Evolutionary conservation across 805 yeast species (phyloP), one percentile per base, ranked within the genome.

Genomic region (Suhomyces xylopsoci): DNA sequence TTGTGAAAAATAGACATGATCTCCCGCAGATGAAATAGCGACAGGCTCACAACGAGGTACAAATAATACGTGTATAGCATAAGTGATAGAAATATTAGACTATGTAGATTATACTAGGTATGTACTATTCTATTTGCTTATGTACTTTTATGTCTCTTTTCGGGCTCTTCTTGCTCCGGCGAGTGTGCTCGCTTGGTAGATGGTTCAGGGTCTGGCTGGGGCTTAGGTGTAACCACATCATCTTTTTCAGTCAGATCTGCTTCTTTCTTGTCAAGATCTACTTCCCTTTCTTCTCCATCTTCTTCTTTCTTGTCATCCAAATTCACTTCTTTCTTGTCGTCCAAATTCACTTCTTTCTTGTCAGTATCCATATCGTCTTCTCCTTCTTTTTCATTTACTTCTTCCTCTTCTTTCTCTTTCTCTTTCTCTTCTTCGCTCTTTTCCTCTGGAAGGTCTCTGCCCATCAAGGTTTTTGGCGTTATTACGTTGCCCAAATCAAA

Each of bases 401-500:
- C 52, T 3, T 25, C 30, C 5, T 49, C 50, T 19, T 41, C 53
- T 24, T 15, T 48, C 46, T 49, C 50, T 36, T 41, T 49, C 8
- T 32, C 51, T 5, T 53, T 55, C 26, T 46, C 41, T n/a, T 46
- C 53, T 20, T 19, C 48, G 44, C 46, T 49, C 42, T 40, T 50
- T n/a, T 38, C 51, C 7, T 52, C 57, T 34, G 42, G 43, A 45
- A 40, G 32, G 47, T 47, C 41, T 49, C 56, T 30, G 28, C 43
- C 47, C 48, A 48, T 20, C 26, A 57, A 47, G 42, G 45, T 42
- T 5, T 50, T 49, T 9, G 50, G 48, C 9, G 55, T 51, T 9
- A 56, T 50, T 41, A 48, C 40, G 2, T 32, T 25, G 10, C 64
- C 73, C 58, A 67, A 64, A 47, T 59, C 49, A 20, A 70, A 57